Evolutionary conservation across 805 yeast genomes (phyloP).

Genomic region (Diddensiella santjacobensis): DNA sequence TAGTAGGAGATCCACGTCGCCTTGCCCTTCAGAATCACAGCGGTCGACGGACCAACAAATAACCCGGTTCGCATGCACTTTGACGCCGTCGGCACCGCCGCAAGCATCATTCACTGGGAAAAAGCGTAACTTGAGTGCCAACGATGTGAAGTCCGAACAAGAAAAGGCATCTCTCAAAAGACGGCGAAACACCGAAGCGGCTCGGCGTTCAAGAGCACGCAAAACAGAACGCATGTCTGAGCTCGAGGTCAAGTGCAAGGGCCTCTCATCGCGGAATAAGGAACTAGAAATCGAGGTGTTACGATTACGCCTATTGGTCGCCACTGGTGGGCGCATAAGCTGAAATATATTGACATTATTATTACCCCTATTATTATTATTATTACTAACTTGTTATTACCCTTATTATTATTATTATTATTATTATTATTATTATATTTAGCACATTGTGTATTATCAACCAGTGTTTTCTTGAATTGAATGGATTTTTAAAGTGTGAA

Average conservation of each 20-base stretch:
- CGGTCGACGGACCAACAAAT: not conserved
- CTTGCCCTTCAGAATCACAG: not conserved
- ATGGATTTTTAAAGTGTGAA: too few species aligned
- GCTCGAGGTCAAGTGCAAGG: slow-evolving; percentile 76
- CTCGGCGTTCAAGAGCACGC: slow-evolving; percentile 88
- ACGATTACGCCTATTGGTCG: slow-evolving; percentile 16
- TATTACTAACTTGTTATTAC: too few species aligned
- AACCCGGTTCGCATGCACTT: not conserved
- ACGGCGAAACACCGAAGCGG: slow-evolving; percentile 84
- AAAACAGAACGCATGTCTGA: slow-evolving; percentile 89
- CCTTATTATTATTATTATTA: too few species aligned
- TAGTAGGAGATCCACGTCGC: not conserved
- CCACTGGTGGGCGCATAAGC: slow-evolving; percentile 4
- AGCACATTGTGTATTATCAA: too few species aligned
- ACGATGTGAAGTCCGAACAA: not conserved
- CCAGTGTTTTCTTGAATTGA: too few species aligned
- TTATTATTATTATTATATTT: too few species aligned
- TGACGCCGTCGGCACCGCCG: too few species aligned
- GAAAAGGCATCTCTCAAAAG: slow-evolving; percentile 67
- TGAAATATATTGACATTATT: not conserved
- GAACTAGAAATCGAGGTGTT: slow-evolving; percentile 23
- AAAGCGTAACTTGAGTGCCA: not conserved
- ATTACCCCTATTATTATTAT: not conserved
- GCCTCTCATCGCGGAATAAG: slow-evolving; percentile 39
- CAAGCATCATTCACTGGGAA: not conserved